A percentile compares a stretch with the other conserved stretches of the same genome.
phyloP scores from a whole-genome alignment of 106 monocot species.

The Dendrobium huoshanense region DNA sequence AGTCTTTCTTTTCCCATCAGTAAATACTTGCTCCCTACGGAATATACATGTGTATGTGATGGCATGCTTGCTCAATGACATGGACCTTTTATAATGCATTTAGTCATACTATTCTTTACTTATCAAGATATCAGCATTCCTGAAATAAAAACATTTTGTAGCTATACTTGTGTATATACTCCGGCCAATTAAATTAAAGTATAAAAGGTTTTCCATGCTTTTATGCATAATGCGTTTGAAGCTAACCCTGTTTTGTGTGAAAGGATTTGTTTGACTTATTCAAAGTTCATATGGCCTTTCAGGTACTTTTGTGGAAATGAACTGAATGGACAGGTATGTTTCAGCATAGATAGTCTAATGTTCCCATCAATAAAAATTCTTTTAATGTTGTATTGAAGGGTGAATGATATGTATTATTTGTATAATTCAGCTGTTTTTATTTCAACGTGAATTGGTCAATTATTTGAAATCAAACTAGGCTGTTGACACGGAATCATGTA shows the following conservation, averaged over 20 bases:
- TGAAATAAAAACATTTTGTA: background rate
- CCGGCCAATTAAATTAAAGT: background rate
- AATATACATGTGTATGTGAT: background rate
- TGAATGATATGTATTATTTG: background rate
- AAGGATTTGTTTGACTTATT: background rate
- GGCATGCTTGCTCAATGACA: background rate
- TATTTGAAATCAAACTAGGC: background rate
- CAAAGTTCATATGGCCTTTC: slow-evolving; percentile 9
- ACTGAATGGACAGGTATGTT: slow-evolving; percentile 35
- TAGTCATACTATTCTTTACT: background rate
- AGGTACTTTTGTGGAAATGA: slow-evolving; percentile 53
- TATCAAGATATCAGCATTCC: background rate
- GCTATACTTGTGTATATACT: background rate
- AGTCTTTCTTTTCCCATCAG: background rate
- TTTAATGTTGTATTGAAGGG: background rate
- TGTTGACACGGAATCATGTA: background rate
- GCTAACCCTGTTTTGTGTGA: background rate
- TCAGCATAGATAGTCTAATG: background rate
- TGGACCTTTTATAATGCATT: background rate
- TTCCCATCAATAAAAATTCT: background rate
- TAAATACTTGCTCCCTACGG: background rate
- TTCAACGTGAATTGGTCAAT: background rate
- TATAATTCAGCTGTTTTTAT: background rate
- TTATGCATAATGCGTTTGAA: background rate
- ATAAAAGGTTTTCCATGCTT: background rate